Base-by-base conservation (phyloP, 2,329 filamentous ascomycete species). In the Graphilbum fragrans region DNA sequence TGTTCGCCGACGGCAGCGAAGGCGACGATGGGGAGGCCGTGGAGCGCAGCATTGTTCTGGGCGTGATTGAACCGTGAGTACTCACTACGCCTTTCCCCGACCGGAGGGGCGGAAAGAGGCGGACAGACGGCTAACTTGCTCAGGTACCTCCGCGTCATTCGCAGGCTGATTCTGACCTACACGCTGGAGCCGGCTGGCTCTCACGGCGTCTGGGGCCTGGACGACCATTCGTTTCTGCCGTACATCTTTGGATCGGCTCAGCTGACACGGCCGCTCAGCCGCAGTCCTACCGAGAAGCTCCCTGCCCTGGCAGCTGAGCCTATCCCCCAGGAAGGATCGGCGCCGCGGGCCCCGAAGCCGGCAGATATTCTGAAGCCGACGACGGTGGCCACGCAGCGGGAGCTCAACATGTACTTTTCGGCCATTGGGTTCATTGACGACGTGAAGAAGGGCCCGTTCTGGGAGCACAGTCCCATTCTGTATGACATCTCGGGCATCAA, bases 141-240 rank as follows among this genome's bases (percentile, higher is more conserved):
- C 53, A 86, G 82, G 33, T 94, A 94, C 54, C 66, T 94, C n/a
- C 65, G 68, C 25, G 79, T 96, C 2, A 69, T 94, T 36, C 80
- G 92, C 32, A 77, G 74, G 34, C 70, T 98, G 10, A 95, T 98
- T 52, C 67, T 86, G 39, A 90, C 80, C 3, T 98, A 96, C 58
- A 95, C 81, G 1, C 74, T 98, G 18, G 92, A 98, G 56, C 92
- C 92, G 4, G 92, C 92, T 6, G 92, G 92, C 3, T 94, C 90
- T 1, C 92, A 96, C 56, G 92, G 92, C 3, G 92, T 98, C 18
- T 98, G 92, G 92, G 92, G 92, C 18, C 70, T 98, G n/a, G 92
- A 98, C 57, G 92, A 98, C 58, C 90, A 98, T 61, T 88, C 79
- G 9, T 96, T 98, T 58, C 61, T 92, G 21, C 84, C 92, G 0